A percentile compares a stretch with the other conserved stretches of the same genome.
These are phyloP conservation scores for Coemansia sp. DNA, from an alignment of 192 early-diverging fungal genomes.

Conservation along the genomic window DNA sequence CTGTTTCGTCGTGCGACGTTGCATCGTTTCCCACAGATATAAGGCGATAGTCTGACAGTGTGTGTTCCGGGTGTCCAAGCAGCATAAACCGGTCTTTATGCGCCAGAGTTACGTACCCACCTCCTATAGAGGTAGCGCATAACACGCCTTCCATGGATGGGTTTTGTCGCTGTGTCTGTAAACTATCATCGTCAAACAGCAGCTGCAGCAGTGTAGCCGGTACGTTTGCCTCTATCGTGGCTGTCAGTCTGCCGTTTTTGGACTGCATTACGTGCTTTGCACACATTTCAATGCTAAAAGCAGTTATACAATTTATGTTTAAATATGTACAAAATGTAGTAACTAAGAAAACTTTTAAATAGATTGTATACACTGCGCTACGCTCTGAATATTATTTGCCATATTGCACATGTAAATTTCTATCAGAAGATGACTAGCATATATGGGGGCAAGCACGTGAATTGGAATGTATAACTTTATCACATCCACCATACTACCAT, in stretches of 20 bases:
- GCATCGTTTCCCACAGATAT: slow-evolving; percentile 42
- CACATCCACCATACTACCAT: neutral
- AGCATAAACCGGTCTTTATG: slow-evolving; percentile 36
- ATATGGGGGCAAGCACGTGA: neutral
- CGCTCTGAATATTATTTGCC: neutral
- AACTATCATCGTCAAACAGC: slow-evolving; percentile 23
- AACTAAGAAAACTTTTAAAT: neutral
- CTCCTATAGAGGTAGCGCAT: slow-evolving; percentile 27
- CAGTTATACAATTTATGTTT: neutral
- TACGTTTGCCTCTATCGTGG: slow-evolving; percentile 18
- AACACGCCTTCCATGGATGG: slow-evolving; percentile 6
- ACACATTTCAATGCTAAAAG: slow-evolving; percentile 5
- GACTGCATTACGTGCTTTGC: slow-evolving; percentile 9
- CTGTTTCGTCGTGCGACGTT: slow-evolving; percentile 20
- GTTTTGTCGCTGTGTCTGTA: neutral
- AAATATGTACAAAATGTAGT: neutral
- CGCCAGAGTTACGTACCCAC: slow-evolving; percentile 28
- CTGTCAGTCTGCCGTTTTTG: slow-evolving; percentile 22
- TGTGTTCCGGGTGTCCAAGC: slow-evolving; percentile 16
- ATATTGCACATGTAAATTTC: neutral
- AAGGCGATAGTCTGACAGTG: slow-evolving; percentile 15
- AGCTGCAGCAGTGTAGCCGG: slow-evolving; percentile 26
- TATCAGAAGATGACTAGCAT: neutral
- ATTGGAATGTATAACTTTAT: neutral
- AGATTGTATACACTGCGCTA: neutral